Evolutionary conservation across 352 stramenopile species (phyloP).

Genomic region (Thalassiosira exigua): DNA sequence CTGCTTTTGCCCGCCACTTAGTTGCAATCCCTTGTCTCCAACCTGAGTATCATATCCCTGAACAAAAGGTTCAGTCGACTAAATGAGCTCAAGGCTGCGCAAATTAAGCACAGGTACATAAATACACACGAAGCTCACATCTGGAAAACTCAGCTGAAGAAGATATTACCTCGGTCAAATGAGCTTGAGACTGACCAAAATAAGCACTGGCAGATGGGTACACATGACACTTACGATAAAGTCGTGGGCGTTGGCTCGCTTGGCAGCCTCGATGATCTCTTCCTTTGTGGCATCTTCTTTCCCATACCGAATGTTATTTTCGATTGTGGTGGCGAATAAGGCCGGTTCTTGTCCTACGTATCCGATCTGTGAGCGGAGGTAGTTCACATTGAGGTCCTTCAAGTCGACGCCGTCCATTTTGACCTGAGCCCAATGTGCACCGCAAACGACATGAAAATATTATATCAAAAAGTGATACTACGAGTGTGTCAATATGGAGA

Average conservation of each 20-base stretch:
- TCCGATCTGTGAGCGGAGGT: slow-evolving; percentile 83
- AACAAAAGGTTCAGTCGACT: slow-evolving; percentile 90
- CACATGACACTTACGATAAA: slow-evolving; percentile 83
- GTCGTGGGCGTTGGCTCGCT: slow-evolving; percentile 87
- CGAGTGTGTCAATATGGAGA: too few relatives aligned
- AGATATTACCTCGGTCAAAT: too few relatives aligned
- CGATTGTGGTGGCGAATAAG: slow-evolving; percentile 90
- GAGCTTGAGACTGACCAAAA: too few relatives aligned
- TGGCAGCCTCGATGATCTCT: slow-evolving; percentile 85
- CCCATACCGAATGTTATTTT: slow-evolving; percentile 91
- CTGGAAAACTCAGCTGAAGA: too few relatives aligned
- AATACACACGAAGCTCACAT: too few relatives aligned
- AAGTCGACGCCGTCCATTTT: slow-evolving; percentile 84
- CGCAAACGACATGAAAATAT: slow-evolving; percentile 93
- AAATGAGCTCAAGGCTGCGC: slow-evolving; percentile 86
- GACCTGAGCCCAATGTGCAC: slow-evolving; percentile 89
- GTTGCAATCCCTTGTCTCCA: slow-evolving; percentile 84
- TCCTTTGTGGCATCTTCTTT: slow-evolving; percentile 64
- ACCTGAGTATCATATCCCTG: slow-evolving; percentile 78
- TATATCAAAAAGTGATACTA: too few relatives aligned
- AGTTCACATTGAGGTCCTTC: slow-evolving; percentile 81
- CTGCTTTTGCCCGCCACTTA: slow-evolving; percentile 93
- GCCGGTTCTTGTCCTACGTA: slow-evolving; percentile 91
- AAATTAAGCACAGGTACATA: too few relatives aligned
- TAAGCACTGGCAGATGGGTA: too few relatives aligned